Evolutionary conservation across 345 rosid species (phyloP).

Genomic region (Dipteronia sinensis): DNA sequence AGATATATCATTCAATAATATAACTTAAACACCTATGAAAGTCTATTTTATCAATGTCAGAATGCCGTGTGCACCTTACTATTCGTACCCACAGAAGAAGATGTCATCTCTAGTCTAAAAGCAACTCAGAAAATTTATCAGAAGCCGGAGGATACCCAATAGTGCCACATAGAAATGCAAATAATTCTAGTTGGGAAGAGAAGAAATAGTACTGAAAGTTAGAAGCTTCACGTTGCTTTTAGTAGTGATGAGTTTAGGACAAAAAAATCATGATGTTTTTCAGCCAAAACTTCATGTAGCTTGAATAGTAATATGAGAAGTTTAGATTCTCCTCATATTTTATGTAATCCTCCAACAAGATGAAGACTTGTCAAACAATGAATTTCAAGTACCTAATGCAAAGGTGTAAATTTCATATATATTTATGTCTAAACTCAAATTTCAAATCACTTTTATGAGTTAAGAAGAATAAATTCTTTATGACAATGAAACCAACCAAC

Average conservation of each 20-base stretch:
- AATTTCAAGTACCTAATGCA: background rate
- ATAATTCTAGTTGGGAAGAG: background rate
- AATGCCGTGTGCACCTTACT: background rate
- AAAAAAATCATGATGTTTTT: background rate
- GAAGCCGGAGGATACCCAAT: background rate
- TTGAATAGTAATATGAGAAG: background rate
- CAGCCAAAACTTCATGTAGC: background rate
- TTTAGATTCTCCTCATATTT: background rate
- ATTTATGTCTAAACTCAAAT: background rate
- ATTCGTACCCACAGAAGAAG: background rate
- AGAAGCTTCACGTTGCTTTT: constrained; percentile 4
- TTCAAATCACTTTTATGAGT: background rate
- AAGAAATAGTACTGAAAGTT: background rate
- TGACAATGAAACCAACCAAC: background rate
- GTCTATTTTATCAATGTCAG: background rate
- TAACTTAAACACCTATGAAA: constrained; percentile 7
- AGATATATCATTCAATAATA: background rate
- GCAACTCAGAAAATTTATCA: background rate
- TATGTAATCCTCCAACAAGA: background rate
- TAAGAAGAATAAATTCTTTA: background rate
- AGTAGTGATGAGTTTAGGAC: background rate
- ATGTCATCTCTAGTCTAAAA: background rate
- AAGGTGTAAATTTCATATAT: background rate
- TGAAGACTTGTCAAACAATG: background rate
- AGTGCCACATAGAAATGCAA: background rate